Evolutionary conservation across 23 red algal species (phyloP).

Genomic region (Agarophyton chilense): DNA sequence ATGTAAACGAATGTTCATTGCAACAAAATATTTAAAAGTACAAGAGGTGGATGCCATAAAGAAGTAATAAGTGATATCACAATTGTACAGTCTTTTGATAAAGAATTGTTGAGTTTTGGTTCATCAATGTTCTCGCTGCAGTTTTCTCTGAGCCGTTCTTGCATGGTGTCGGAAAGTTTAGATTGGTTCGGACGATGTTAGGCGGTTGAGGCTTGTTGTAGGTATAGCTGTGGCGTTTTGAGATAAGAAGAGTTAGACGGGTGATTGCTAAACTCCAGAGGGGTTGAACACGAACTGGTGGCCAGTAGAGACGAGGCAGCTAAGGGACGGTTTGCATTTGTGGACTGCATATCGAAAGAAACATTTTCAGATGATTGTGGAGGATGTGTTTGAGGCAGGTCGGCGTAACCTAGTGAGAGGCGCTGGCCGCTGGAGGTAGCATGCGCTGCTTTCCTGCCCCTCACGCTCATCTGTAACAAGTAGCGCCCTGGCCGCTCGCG

Average conservation of each 20-base stretch:
- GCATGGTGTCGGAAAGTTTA: neutral
- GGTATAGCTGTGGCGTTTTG: neutral
- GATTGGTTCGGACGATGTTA: neutral
- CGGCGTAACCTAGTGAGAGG: neutral
- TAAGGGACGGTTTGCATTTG: neutral
- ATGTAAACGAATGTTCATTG: neutral
- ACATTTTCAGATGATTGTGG: neutral
- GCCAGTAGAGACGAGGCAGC: neutral
- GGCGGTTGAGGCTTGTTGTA: neutral
- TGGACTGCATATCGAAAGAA: neutral
- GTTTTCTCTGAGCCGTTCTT: neutral
- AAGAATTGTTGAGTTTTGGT: no score
- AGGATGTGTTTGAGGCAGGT: no score
- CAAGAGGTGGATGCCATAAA: neutral
- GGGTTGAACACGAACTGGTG: neutral
- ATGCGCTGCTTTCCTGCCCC: no score
- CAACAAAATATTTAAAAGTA: neutral
- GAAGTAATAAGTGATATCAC: neutral
- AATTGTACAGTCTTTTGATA: neutral
- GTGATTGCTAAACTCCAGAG: neutral
- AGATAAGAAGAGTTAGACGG: neutral
- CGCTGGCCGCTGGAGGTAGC: neutral
- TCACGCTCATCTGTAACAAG: no score
- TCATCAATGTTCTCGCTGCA: neutral
- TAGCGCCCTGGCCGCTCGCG: no score